Percentiles rank a stretch among this genome's conserved stretches.
These are phyloP conservation scores for Calendula officinalis DNA, from an alignment of 129 eudicot species.

Conservation along the genomic window DNA sequence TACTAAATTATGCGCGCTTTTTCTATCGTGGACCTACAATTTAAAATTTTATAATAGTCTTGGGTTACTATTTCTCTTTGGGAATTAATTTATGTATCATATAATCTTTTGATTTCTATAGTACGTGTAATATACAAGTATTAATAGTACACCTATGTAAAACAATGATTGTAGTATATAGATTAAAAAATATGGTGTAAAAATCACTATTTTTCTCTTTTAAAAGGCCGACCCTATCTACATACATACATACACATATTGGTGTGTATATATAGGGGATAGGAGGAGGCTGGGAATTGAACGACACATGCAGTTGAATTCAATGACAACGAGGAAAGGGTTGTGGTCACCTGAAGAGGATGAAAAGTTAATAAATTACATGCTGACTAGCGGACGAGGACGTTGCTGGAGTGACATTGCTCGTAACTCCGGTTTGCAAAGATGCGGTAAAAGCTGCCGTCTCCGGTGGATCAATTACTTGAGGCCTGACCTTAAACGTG, in stretches of 20 bases:
- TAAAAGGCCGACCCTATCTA: too few relatives aligned
- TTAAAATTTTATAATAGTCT: too few relatives aligned
- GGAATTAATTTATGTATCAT: too few relatives aligned
- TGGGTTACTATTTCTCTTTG: too few relatives aligned
- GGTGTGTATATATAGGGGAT: constrained; percentile 39
- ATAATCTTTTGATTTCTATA: too few relatives aligned
- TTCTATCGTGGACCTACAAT: too few relatives aligned
- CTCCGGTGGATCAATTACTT: constrained; percentile 86
- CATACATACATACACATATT: background rate
- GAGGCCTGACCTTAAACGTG: constrained; percentile 90
- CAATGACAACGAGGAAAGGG: constrained; percentile 60
- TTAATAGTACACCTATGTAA: too few relatives aligned
- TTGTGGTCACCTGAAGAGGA: constrained; percentile 93
- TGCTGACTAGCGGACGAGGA: constrained; percentile 80
- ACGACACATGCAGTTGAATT: background rate
- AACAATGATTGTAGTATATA: too few relatives aligned
- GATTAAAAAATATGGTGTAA: too few relatives aligned
- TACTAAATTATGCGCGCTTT: too few relatives aligned
- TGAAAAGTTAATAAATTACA: constrained; percentile 69
- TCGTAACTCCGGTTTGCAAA: constrained; percentile 74
- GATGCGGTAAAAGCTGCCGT: constrained; percentile 87
- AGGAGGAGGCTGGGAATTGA: constrained; percentile 1
- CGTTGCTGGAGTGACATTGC: constrained; percentile 92
- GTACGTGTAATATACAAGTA: too few relatives aligned
- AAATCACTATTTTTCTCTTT: too few relatives aligned